Percentiles rank a stretch among this genome's conserved stretches.
phyloP scores from a whole-genome alignment of 2,329 filamentous ascomycete genomes.

The Penicillium fuscoglaucum region DNA sequence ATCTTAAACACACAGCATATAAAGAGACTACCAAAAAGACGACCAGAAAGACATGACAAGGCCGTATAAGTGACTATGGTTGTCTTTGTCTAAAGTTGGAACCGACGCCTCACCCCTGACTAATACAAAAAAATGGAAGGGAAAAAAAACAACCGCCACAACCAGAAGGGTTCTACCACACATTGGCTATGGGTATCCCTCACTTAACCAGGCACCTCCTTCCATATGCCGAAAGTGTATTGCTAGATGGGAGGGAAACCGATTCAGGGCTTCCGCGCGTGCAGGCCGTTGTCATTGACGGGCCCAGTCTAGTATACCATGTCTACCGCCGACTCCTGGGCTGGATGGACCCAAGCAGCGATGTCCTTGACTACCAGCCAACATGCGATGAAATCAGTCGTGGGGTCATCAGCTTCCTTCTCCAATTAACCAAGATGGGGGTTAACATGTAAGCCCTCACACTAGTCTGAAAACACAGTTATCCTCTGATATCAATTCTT shows the following conservation, averaged over 20 bases:
- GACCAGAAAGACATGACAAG: no score
- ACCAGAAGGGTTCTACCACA: neutral
- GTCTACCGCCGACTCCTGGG: constrained; percentile 61
- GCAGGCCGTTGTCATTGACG: constrained; percentile 64
- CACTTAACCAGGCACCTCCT: constrained; percentile 34
- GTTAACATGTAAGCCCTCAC: constrained; percentile 60
- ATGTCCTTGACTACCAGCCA: constrained; percentile 56
- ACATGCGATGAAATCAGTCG: constrained; percentile 64
- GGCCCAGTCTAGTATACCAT: constrained; percentile 75
- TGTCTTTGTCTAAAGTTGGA: neutral
- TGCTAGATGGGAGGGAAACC: constrained; percentile 17
- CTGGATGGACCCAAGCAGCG: constrained; percentile 39
- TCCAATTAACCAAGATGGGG: constrained; percentile 55
- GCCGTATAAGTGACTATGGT: no score
- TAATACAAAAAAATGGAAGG: neutral
- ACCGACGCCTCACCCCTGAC: neutral
- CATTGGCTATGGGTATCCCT: constrained; percentile 36
- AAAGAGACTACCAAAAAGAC: no score
- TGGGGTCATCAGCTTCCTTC: constrained; percentile 63
- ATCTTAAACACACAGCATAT: no score
- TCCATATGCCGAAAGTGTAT: constrained; percentile 32
- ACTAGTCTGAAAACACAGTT: neutral
- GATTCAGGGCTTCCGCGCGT: constrained; percentile 16
- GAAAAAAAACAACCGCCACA: neutral
- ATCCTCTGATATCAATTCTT: neutral